These are phyloP conservation scores for Elongisporangium senticosum DNA, from an alignment of 352 stramenopile genomes.

Conservation along the genomic window DNA sequence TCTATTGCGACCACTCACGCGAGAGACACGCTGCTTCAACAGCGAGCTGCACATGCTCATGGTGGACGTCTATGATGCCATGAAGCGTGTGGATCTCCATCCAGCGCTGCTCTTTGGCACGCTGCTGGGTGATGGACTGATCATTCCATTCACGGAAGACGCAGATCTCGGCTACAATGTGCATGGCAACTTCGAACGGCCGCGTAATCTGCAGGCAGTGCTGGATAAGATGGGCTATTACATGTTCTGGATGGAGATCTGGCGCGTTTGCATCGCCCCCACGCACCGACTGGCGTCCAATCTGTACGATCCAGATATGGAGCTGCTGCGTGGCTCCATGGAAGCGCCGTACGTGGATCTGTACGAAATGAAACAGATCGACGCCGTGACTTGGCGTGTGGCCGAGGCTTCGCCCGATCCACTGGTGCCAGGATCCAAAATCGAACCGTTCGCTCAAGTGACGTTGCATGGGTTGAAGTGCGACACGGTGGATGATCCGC, in stretches of 20 bases:
- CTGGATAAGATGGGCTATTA: slow-evolving; percentile 39
- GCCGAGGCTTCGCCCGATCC: slow-evolving; percentile 4
- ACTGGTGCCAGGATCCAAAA: slow-evolving; percentile 8
- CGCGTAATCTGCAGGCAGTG: slow-evolving; percentile 10
- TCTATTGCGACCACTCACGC: slow-evolving; percentile 21
- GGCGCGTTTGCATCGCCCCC: slow-evolving; percentile 33
- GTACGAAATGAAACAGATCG: slow-evolving; percentile 22
- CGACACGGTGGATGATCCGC: slow-evolving; percentile 26
- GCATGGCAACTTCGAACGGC: slow-evolving; percentile 4
- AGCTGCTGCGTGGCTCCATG: slow-evolving; percentile 1
- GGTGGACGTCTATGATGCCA: slow-evolving; percentile 41
- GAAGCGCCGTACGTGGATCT: slow-evolving; percentile 33
- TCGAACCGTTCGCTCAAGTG: slow-evolving; percentile 19
- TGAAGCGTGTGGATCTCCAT: slow-evolving; percentile 13
- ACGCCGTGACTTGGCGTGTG: slow-evolving; percentile 4
- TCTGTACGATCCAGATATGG: slow-evolving; percentile 24
- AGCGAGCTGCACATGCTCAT: slow-evolving; percentile 50
- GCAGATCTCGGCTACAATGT: slow-evolving; percentile 35
- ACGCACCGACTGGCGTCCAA: slow-evolving; percentile 29
- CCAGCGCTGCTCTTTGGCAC: slow-evolving; percentile 37
- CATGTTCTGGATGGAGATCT: slow-evolving; percentile 34
- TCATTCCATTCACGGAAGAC: slow-evolving; percentile 54
- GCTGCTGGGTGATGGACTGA: slow-evolving; percentile 37
- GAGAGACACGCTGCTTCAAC: slow-evolving; percentile 30
- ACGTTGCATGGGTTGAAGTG: slow-evolving; percentile 27